Conservation (phyloP, 2,329 filamentous ascomycete genomes). For the Cladophialophora yegresii region DNA sequence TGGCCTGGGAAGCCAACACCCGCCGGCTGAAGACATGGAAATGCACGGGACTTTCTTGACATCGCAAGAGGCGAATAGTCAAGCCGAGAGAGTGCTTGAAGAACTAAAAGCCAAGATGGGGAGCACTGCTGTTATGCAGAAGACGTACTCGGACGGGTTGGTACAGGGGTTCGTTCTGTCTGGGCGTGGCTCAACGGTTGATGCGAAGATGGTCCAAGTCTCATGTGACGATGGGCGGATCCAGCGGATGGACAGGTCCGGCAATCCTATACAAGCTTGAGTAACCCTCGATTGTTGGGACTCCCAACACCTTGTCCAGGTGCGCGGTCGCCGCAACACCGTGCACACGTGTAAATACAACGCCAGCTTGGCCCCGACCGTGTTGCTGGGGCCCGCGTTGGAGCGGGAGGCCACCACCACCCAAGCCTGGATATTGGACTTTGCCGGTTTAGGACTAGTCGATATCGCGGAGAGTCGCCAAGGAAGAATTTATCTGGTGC, state of each 20-base stretch:
- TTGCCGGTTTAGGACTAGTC: not conserved
- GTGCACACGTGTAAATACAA: too few relatives aligned
- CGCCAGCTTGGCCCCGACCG: not conserved
- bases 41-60: conserved; percentile 12
- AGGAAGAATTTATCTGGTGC: not conserved
- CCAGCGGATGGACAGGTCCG: not conserved
- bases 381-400: not conserved
- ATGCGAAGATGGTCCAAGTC: not conserved
- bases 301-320: too few relatives aligned
- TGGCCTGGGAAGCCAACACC: not conserved
- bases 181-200: not conserved
- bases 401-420: not conserved
- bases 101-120: conserved; percentile 1
- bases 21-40: conserved; percentile 6
- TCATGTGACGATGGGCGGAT: conserved; percentile 6
- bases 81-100: not conserved
- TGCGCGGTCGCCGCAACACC: too few relatives aligned
- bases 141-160: not conserved
- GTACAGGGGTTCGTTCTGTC: not conserved
- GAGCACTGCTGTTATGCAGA: not conserved
- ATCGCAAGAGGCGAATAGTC: conserved; percentile 2
- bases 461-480: not conserved
- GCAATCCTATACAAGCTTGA: not conserved
- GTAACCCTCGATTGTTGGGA: not conserved
- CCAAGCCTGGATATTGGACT: not conserved